Evolutionary conservation across 371 early-diverging fungal species (phyloP), one percentile per base, ranked within the genome.

Genomic region (Haplosporangium sp.): DNA sequence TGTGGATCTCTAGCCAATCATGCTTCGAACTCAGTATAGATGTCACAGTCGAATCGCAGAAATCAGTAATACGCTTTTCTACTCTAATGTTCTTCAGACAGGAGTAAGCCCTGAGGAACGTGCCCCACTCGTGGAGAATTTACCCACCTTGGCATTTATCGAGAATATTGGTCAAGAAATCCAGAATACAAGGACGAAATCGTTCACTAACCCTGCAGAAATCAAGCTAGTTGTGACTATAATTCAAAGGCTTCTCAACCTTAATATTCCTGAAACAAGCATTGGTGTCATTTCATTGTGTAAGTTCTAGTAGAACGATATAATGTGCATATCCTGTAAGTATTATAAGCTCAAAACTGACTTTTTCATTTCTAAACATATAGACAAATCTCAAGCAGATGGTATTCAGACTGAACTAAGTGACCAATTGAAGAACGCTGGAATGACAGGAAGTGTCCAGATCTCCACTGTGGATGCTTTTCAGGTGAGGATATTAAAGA

Each of bases 391-490:
- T 13, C 94, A 94, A 68, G 91, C 89, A 1, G 92, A 90, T 42
- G 65, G 83, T 19, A 77, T 93, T 6, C 59, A 71, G 7, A 63
- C 72, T 3, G 71, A 82, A 52, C 56, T 92, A n/a, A 64, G 71
- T 2, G 69, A 65, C 4, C 61, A 63, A 5, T 37, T 53, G 13
- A 60, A 73, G 9, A 71, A 53, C 19, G 52, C 67, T 19, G 73
- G 69, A 8, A 75, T 84, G 35, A 71, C 70, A 56, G 71, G 77
- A 82, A 79, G 83, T 69, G 67, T 67, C 2, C 83, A 91, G 83
- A 87, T 91, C 9, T 92, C 93, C 7, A 96, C 96, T 0, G 95
- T 95, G 0, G 97, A 96, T 77, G 93, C 95, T 0, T 96, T 96
- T 74, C 94, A 77, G 53, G 74, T 61, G 42, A n/a, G 76, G 11